Base-by-base conservation (phyloP, 2,329 filamentous ascomycete species). In the Colletotrichum sidae region DNA sequence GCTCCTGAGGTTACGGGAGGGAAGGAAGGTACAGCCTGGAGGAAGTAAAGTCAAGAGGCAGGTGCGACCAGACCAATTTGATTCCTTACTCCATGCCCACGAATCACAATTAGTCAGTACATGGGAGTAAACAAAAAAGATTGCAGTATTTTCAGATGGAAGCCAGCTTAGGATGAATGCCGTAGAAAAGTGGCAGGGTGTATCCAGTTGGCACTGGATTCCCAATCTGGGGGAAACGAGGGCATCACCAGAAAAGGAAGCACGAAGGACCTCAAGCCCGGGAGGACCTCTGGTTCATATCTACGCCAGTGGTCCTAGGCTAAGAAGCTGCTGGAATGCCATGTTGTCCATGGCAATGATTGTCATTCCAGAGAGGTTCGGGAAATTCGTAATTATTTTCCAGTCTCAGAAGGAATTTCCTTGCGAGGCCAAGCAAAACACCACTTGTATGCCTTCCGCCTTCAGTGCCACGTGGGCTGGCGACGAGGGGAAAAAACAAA, bases 291-390 rank as follows among this genome's bases (percentile, higher is more conserved):
- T 15, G 6, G n/a, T 42, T 44, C n/a, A 58, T 58, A 51, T 58
- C n/a, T 12, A 35, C 45, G 15, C 37, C 45, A 44, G 8, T 37
- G 15, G 41, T 37, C 38, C 13, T 42, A 5, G 10, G 7, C 37
- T 33, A 47, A 55, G 37, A 41, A n/a, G n/a, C 10, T 1, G 2
- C 25, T 8, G 63, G 63, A 66, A 66, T 66, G 52, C 8, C 12
- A 5, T 15, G 37, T 66, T 63, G 41, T 52, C 58, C 55, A 8
- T 47, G 63, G 63, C 59, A 63, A 66, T 66, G 15, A 63, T 46
- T 7, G 4, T 10, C 58, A 47, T 66, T 66, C 63, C 63, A 57
- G 8, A 1, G 4, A 9, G n/a, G 10, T 9, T 34, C 50, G 25
- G 58, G 38, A 38, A 35, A 33, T 53, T 38, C 7, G 12, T 39